Conservation (phyloP, 2,329 filamentous ascomycete species). For the Sporothrix pallida region DNA sequence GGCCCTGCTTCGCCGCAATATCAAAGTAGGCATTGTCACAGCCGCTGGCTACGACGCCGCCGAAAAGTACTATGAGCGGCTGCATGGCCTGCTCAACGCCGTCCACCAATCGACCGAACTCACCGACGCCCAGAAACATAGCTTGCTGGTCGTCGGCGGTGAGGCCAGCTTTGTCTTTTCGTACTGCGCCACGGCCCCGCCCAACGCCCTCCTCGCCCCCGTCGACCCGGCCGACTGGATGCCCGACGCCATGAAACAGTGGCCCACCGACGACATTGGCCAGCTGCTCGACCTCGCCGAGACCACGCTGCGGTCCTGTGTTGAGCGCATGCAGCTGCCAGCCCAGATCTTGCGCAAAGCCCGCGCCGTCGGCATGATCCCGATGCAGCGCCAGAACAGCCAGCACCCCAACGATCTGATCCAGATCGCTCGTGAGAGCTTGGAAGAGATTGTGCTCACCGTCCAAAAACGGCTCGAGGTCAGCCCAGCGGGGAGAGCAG, state of each 20-base stretch:
- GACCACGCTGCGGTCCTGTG: conserved; percentile 78
- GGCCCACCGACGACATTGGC: conserved; percentile 77
- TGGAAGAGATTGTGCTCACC: conserved; percentile 95
- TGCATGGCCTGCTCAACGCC: conserved; percentile 85
- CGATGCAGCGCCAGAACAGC: conserved; percentile 41
- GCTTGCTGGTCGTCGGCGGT: conserved; percentile 89
- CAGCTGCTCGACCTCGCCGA: conserved; percentile 89
- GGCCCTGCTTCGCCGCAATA: conserved; percentile 75
- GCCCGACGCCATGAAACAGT: conserved; percentile 76
- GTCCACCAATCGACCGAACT: conserved; percentile 61
- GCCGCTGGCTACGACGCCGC: conserved; percentile 93
- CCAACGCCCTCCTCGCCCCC: conserved; percentile 70
- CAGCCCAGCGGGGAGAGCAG: conserved; percentile 65
- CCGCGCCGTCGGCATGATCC: conserved; percentile 79
- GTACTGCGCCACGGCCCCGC: conserved; percentile 67
- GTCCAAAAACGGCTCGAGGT: conserved; percentile 92
- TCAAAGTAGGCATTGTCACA: conserved; percentile 93
- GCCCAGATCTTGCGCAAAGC: conserved; percentile 86
- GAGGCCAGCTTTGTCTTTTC: conserved; percentile 96
- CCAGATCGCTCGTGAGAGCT: conserved; percentile 81
- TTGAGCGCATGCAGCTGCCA: conserved; percentile 77
- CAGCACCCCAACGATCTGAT: conserved; percentile 22
- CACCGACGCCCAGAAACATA: conserved; percentile 70
- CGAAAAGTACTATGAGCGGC: conserved; percentile 81
- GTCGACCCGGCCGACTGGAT: conserved; percentile 73